These are phyloP conservation scores for Taphrina pruni DNA, from an alignment of 1,139 yeast species.

Conservation along the genomic window DNA sequence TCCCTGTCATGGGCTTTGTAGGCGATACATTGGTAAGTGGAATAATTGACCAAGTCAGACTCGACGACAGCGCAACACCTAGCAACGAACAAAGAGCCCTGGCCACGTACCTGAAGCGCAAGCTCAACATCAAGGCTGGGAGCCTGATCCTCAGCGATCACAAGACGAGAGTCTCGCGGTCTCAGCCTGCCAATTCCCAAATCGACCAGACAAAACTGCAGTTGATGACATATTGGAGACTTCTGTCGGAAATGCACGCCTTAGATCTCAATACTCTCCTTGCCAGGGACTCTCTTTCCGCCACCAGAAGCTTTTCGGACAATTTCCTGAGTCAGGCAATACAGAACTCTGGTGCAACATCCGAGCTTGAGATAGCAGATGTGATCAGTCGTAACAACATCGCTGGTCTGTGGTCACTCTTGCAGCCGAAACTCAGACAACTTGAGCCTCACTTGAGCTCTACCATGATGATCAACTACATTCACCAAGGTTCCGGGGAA, in stretches of 20 bases:
- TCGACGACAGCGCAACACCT: background rate
- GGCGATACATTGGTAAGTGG: slow-evolving; percentile 44
- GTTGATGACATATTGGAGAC: slow-evolving; percentile 43
- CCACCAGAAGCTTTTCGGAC: slow-evolving; percentile 36
- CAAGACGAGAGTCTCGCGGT: slow-evolving; percentile 41
- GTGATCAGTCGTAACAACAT: slow-evolving; percentile 32
- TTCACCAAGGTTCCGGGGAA: slow-evolving; percentile 42
- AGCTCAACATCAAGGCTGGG: background rate
- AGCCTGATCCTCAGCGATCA: slow-evolving; percentile 39
- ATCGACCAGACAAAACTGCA: slow-evolving; percentile 43
- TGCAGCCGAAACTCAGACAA: slow-evolving; percentile 34
- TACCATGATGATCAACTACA: slow-evolving; percentile 42
- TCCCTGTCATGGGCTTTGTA: slow-evolving; percentile 45
- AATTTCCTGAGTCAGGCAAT: slow-evolving; percentile 39
- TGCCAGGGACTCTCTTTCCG: slow-evolving; percentile 30
- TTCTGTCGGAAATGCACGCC: slow-evolving; percentile 43
- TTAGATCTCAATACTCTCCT: slow-evolving; percentile 40
- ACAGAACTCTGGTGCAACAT: slow-evolving; percentile 10
- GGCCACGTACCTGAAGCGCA: slow-evolving; percentile 7
- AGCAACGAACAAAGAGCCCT: slow-evolving; percentile 8
- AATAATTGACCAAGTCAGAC: slow-evolving; percentile 45
- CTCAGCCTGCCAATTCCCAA: slow-evolving; percentile 43
- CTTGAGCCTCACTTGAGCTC: slow-evolving; percentile 27
- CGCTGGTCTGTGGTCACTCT: slow-evolving; percentile 42
- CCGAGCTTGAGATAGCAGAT: slow-evolving; percentile 21